Evolutionary conservation across 306 rosid species (phyloP).

Genomic region (Acacia crassicarpa): DNA sequence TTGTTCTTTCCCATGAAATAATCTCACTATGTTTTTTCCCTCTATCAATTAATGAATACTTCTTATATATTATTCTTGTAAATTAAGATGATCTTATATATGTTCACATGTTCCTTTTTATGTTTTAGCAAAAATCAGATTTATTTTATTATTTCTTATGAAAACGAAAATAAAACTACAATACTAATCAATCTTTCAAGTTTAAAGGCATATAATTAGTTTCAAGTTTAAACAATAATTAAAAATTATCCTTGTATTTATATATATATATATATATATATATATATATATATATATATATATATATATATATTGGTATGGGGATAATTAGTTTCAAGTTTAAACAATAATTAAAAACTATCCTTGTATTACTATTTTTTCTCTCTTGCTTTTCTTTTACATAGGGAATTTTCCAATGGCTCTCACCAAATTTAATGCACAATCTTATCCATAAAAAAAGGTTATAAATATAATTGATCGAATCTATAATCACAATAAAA

Average conservation of each 20-base stretch:
- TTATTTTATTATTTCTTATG: not conserved
- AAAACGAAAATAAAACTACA: not conserved
- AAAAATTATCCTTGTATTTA: not conserved
- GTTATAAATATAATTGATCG: too few relatives aligned
- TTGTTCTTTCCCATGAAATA: too few relatives aligned
- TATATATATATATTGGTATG: too few relatives aligned
- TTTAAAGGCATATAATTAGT: not conserved
- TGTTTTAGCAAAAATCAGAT: not conserved
- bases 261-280: too few relatives aligned
- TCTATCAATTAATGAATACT: too few relatives aligned
- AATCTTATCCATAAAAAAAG: not conserved
- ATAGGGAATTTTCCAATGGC: not conserved
- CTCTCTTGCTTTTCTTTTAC: not conserved
- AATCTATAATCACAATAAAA: too few relatives aligned
- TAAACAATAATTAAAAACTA: too few relatives aligned
- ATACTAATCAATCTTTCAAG: not conserved
- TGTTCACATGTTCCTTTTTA: too few relatives aligned
- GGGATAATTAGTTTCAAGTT: not conserved
- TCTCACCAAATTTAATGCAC: not conserved
- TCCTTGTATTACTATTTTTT: too few relatives aligned
- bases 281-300: too few relatives aligned
- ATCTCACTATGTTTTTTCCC: too few relatives aligned
- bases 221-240: not conserved
- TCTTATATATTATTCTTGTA: not conserved
- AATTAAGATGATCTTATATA: not conserved